Percentiles rank a stretch among this genome's conserved stretches.
These are phyloP conservation scores for Neurospora terricola DNA, from an alignment of 495 filamentous ascomycete species.

Conservation along the genomic window DNA sequence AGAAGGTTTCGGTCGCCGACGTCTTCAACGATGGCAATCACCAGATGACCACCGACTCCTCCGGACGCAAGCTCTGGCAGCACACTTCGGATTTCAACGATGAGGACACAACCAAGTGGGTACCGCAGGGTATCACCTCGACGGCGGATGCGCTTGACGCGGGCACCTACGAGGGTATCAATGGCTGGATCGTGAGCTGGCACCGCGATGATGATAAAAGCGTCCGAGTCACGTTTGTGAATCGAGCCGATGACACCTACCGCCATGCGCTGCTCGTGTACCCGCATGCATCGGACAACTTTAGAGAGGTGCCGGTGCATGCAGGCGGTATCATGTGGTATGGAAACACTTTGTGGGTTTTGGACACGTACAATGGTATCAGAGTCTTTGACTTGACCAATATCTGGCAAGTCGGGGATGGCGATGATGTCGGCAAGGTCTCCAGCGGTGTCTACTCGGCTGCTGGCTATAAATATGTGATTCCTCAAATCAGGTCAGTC, in stretches of 20 bases:
- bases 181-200: constrained; percentile 31
- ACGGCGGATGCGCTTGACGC: constrained; percentile 26
- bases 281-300: constrained; percentile 2
- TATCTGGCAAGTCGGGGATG: constrained; percentile 5
- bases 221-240: constrained; percentile 27
- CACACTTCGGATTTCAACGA: constrained; percentile 24
- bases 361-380: constrained; percentile 8
- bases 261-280: constrained; percentile 29
- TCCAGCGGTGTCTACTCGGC: constrained; percentile 1
- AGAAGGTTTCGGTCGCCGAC: constrained; percentile 19
- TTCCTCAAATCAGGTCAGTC: constrained; percentile 8
- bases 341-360: constrained; percentile 7
- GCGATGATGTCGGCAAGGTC: constrained; percentile 4
- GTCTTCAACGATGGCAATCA: constrained; percentile 31
- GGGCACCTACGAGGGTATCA: constrained; percentile 23
- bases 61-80: constrained; percentile 17
- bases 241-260: constrained; percentile 21
- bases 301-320: constrained; percentile 7
- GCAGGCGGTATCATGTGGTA: constrained; percentile 11
- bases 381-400: constrained; percentile 8
- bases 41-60: constrained; percentile 15
- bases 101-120: constrained; percentile 24
- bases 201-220: constrained; percentile 24
- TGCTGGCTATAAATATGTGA: constrained; percentile 8
- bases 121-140: constrained; percentile 30